A percentile compares a stretch with the other conserved stretches of the same genome.
Conservation (phyloP, 139 green algal genomes). For the Chlamydomonas sp. region DNA sequence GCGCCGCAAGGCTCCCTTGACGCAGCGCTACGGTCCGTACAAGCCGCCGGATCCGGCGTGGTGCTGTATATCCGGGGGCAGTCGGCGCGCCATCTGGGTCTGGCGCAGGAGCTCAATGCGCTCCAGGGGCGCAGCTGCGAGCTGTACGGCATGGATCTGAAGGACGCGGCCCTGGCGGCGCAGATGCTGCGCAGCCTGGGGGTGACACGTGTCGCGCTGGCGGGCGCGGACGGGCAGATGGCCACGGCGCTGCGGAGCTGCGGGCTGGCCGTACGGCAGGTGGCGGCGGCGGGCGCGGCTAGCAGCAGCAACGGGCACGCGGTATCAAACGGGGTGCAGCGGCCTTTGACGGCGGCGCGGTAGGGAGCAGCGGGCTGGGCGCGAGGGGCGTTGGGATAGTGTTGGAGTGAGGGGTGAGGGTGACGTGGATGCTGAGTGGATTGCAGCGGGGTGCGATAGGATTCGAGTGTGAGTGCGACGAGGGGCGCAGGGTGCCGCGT, state of each 20-base stretch:
- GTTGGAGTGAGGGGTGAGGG: no score
- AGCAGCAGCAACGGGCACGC: conserved; percentile 3
- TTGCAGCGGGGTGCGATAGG: no score
- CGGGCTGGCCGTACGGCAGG: background rate
- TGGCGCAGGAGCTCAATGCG: conserved; percentile 53
- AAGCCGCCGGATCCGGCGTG: conserved; percentile 55
- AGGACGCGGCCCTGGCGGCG: conserved; percentile 56
- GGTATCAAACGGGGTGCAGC: no score
- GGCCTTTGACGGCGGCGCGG: no score
- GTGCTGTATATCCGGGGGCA: conserved; percentile 70
- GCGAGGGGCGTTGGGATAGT: no score
- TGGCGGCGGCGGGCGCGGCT: background rate
- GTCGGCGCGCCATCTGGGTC: conserved; percentile 38
- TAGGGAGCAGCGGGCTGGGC: no score
- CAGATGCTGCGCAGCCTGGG: conserved; percentile 64
- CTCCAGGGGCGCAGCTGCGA: background rate
- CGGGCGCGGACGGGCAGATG: conserved; percentile 19
- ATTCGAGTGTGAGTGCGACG: no score
- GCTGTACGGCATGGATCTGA: conserved; percentile 32
- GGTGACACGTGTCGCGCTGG: conserved; percentile 45
- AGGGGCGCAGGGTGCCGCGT: no score
- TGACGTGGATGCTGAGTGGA: no score
- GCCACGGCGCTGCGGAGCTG: conserved; percentile 34
- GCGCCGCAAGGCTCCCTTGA: conserved; percentile 54
- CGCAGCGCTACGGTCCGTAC: conserved; percentile 52